Conservation (phyloP, 1,284 basidiomycete genomes). For the Sporisorium graminicola region DNA sequence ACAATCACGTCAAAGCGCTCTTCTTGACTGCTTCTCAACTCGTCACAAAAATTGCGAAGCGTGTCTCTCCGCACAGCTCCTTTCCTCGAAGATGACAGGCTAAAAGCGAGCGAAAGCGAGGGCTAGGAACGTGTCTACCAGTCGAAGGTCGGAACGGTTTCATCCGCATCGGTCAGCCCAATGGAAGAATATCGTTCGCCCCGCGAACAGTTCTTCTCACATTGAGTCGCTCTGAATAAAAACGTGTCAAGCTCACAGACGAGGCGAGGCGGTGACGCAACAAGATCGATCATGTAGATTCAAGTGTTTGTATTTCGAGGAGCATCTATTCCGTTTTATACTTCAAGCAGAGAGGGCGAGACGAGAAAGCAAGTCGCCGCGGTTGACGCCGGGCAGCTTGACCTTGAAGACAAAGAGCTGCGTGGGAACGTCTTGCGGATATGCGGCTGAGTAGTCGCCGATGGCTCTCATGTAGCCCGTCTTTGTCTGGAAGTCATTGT, state of each 20-base stretch:
- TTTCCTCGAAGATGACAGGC: too few species aligned
- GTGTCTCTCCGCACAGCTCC: background rate
- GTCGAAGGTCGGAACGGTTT: conserved; percentile 9
- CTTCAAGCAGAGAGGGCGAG: conserved; percentile 20
- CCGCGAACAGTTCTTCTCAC: background rate
- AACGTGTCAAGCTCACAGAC: background rate
- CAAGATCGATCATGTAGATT: background rate
- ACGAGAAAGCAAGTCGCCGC: conserved; percentile 31
- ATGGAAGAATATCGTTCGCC: conserved; percentile 5
- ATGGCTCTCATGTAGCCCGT: conserved; percentile 72
- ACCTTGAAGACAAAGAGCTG: conserved; percentile 79
- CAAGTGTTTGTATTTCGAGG: background rate
- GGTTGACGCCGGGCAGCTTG: conserved; percentile 74
- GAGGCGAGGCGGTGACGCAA: background rate
- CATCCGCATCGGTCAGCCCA: conserved; percentile 1
- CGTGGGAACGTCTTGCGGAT: conserved; percentile 72
- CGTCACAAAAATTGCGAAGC: too few species aligned
- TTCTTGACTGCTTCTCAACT: background rate
- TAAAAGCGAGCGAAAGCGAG: background rate
- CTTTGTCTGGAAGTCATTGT: conserved; percentile 78
- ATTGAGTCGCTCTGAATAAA: background rate
- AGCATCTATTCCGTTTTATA: background rate
- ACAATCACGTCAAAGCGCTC: background rate
- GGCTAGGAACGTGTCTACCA: conserved; percentile 27
- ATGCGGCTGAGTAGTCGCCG: conserved; percentile 51